Evolutionary conservation across 305 asterid genomes (phyloP), one percentile per base, ranked within the genome.

Genomic region (Ruellia speciosa): DNA sequence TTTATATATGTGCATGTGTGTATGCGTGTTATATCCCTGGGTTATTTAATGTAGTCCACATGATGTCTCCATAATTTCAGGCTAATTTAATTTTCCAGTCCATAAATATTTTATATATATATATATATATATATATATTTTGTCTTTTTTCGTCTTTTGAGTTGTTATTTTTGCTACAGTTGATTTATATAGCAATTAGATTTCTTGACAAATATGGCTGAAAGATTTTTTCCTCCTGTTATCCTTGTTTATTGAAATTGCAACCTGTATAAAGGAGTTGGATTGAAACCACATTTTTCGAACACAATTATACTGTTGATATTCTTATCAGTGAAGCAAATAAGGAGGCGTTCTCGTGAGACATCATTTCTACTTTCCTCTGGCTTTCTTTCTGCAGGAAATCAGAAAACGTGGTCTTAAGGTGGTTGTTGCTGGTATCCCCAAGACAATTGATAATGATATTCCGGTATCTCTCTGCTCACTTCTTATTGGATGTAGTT

Each of bases 361-460:
- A 56, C 7, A 15, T 40, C 17, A 20, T 28, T 20, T 54, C 13
- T 48, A 16, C 43, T 63, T 46, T 49, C 61, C 50, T 58, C 43
- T 45, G 5, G 28, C 41, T 54, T 59, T 46, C 39, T 70, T 59
- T 47, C 14, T 69, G 58, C 72, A 78, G 88, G 88, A 81, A 74
- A 59, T 78, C 46, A 66, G 81, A 59, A 81, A 61, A 65, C 85
- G 88, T 13, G 80, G 80, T 51, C 74, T 79, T 24, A 78, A 72
- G 60, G 81, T 76, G 50, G 70, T 56, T 46, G 85, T 79, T 62
- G 88, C 73, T 55, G 85, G 93, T 40, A 79, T 86, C 35, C 93
- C 95, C 56, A 86, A 81, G 78, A 86, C 85, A 68, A 81, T 81
- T 61, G 88, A 81, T 67, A 81, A 81, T 69, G 88, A 79, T 68